phyloP scores from a whole-genome alignment of 345 rosid species.

The Corchorus olitorius region DNA sequence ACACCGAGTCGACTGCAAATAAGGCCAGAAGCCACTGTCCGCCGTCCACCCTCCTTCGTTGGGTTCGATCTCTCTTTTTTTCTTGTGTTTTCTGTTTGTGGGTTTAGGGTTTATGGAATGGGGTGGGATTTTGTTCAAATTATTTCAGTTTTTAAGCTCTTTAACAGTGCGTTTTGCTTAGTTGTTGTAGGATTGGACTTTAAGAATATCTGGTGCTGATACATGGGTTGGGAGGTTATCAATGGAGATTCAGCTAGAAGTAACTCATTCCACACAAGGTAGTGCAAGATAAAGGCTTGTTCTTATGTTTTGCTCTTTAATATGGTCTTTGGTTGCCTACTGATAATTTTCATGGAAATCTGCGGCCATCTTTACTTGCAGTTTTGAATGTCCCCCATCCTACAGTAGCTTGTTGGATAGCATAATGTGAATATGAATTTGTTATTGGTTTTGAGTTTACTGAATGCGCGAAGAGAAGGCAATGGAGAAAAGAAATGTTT shows the following conservation, averaged over 20 bases:
- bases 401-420: not conserved
- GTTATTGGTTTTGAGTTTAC: not conserved
- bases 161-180: too few relatives aligned
- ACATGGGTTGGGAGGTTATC: conserved; percentile 91
- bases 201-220: conserved; percentile 71
- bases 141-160: too few relatives aligned
- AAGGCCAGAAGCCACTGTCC: too few relatives aligned
- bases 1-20: too few relatives aligned
- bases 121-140: too few relatives aligned
- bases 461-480: not conserved
- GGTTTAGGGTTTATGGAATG: too few relatives aligned
- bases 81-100: too few relatives aligned
- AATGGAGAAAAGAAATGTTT: not conserved
- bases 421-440: not conserved
- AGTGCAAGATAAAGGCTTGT: conserved; percentile 17
- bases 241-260: conserved; percentile 84
- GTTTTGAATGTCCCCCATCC: conserved; percentile 5
- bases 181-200: too few relatives aligned
- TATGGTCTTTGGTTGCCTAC: not conserved
- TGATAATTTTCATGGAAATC: not conserved
- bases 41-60: too few relatives aligned
- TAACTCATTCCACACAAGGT: conserved; percentile 62
- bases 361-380: not conserved
- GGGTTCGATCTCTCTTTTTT: too few relatives aligned
- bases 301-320: not conserved